Percentiles rank a stretch among this genome's conserved stretches.
phyloP scores from a whole-genome alignment of 495 filamentous ascomycete species.

The Bathelium albidoporum region DNA sequence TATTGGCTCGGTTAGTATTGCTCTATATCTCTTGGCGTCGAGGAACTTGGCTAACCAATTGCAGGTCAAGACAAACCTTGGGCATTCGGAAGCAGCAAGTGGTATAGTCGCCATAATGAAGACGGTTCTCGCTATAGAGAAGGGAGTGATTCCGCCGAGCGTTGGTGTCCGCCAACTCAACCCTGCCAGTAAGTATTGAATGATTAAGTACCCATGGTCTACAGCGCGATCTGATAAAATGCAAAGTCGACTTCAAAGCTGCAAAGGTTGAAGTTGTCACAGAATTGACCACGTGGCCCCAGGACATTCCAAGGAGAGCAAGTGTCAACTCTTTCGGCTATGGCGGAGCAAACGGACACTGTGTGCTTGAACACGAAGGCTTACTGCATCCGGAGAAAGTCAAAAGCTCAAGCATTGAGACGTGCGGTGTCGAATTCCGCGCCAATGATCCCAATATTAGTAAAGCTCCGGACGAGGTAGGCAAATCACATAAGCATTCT shows the following conservation, averaged over 20 bases:
- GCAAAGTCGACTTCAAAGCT: conserved; percentile 27
- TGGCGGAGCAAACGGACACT: conserved; percentile 43
- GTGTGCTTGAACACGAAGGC: conserved; percentile 28
- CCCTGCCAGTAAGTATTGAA: conserved; percentile 18
- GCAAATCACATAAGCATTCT: not conserved
- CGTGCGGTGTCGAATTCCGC: not conserved
- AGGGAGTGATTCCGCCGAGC: conserved; percentile 39
- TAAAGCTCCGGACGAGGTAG: not conserved
- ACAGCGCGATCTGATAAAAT: not conserved
- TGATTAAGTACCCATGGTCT: conserved; percentile 26
- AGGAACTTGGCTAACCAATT: not conserved
- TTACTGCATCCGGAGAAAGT: not conserved
- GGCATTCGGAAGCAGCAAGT: conserved; percentile 45
- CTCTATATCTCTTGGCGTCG: not conserved
- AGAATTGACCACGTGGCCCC: not conserved
- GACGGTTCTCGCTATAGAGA: conserved; percentile 46
- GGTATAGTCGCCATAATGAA: conserved; percentile 52
- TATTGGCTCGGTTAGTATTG: conserved; percentile 3
- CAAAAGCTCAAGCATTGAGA: not conserved
- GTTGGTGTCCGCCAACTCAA: conserved; percentile 37
- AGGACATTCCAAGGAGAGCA: not conserved
- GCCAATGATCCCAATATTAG: not conserved
- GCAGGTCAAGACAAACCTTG: not conserved
- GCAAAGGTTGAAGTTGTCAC: conserved; percentile 26
- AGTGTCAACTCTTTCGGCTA: conserved; percentile 41